Evolutionary conservation across 768 basidiomycete species (phyloP), one percentile per base, ranked within the genome.

Genomic region (Asterophora lycoperdoides): DNA sequence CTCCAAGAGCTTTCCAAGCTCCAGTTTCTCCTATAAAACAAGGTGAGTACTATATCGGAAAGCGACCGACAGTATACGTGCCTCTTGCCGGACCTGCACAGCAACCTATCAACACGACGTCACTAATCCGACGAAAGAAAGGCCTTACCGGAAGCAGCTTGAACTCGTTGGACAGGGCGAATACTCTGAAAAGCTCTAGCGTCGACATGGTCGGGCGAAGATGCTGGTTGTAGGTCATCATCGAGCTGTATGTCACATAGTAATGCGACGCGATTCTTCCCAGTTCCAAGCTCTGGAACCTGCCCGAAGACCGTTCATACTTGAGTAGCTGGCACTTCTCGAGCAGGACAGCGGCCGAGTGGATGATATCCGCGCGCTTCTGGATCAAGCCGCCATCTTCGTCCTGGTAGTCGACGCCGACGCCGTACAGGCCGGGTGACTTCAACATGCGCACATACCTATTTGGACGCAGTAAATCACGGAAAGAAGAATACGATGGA

Each of bases 181-280:
- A 99, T 1, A 97, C 92, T 28, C 93, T 76, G 80, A 96, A 96
- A 6, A 99, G 69, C 65, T 99, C 96, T 59, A 99, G 68, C 41
- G 76, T 81, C 29, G 84, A 81, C 89, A 97, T 93, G 2, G 84
- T 85, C 3, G 90, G 80, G 39, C 86, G 80, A 51, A 98, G 68
- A 64, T 97, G 93, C 61, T 95, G 89, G 66, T 96, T 96, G 67
- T 98, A 99, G 0, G 86, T 86, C 60, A 90, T 82, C 96, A 99
- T 99, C 48, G 92, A 95, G 57, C 83, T 84, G 65, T 97, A 86
- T 0, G 93, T 89, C 53, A 99, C 89, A 63, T 97, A 97, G 65
- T 92, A 97, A 64, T 97, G 87, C 9, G 90, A 93, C 0, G 93
- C 93, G 56, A 98, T 97, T 5, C 89, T 78, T 11, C 95, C 94